Evolutionary conservation across 371 early-diverging fungal genomes (phyloP).

Genomic region (Circinella minor): DNA sequence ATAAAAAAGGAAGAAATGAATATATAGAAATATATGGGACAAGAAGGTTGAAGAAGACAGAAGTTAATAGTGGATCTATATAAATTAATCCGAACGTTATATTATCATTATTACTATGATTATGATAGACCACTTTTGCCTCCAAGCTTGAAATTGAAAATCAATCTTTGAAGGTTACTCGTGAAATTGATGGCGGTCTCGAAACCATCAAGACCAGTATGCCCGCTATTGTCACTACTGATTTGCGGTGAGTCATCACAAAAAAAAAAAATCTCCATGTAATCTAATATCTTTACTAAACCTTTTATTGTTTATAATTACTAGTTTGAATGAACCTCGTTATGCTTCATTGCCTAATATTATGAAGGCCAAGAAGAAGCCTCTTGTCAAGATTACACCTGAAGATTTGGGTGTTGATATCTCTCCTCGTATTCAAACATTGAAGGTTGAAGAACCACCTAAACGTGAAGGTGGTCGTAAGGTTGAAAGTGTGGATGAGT

Average conservation of each 20-base stretch:
- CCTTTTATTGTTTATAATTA: neutral
- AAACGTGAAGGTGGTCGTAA: slow-evolving; percentile 93
- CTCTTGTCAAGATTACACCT: slow-evolving; percentile 80
- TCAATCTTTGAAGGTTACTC: slow-evolving; percentile 79
- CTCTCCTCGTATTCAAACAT: slow-evolving; percentile 78
- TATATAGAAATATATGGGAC: neutral
- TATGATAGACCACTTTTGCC: slow-evolving; percentile 88
- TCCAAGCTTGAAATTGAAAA: slow-evolving; percentile 88
- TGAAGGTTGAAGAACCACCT: slow-evolving; percentile 93
- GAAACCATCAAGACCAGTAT: slow-evolving; percentile 87
- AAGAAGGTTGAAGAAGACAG: neutral
- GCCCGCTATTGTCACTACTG: slow-evolving; percentile 96
- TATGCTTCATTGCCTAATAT: slow-evolving; percentile 95
- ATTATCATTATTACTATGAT: slow-evolving; percentile 5
- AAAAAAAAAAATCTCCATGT: neutral
- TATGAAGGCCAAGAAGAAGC: slow-evolving; percentile 99
- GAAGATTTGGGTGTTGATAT: slow-evolving; percentile 88
- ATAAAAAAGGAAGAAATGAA: neutral
- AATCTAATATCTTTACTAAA: neutral
- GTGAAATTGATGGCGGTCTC: slow-evolving; percentile 98
- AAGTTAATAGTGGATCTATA: neutral
- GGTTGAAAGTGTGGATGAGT: slow-evolving; percentile 94
- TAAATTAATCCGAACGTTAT: neutral
- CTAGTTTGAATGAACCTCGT: slow-evolving; percentile 93
- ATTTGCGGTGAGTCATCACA: slow-evolving; percentile 75